Evolutionary conservation across 345 rosid genomes (phyloP).

Genomic region (Sonneratia alba): DNA sequence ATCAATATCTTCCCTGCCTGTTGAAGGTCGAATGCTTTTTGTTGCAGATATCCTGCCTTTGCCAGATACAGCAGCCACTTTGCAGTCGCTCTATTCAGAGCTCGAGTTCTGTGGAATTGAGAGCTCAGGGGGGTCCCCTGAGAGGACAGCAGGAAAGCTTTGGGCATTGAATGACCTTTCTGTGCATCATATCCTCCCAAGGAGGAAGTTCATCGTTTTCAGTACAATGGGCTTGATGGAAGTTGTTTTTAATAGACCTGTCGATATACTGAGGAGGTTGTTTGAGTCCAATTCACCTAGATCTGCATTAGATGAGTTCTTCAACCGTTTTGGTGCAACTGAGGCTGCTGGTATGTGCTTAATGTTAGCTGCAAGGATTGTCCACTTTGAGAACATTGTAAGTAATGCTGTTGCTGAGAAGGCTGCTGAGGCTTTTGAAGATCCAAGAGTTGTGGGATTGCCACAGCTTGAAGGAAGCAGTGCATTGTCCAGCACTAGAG

Average conservation of each 20-base stretch:
- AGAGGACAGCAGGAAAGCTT: slow-evolving; percentile 72
- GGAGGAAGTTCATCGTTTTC: slow-evolving; percentile 75
- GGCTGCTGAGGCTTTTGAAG: slow-evolving; percentile 97
- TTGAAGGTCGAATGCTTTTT: slow-evolving; percentile 97
- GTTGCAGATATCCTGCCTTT: slow-evolving; percentile 83
- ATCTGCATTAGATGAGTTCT: slow-evolving; percentile 79
- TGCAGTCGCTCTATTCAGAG: slow-evolving; percentile 76
- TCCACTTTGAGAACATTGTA: slow-evolving; percentile 65
- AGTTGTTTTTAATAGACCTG: slow-evolving; percentile 89
- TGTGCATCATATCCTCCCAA: slow-evolving; percentile 82
- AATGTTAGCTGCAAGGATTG: slow-evolving; percentile 83
- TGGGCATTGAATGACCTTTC: slow-evolving; percentile 97
- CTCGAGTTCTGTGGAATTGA: slow-evolving; percentile 71
- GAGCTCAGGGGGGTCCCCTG: slow-evolving; percentile 59
- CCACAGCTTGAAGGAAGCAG: slow-evolving; percentile 87
- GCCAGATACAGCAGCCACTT: slow-evolving; percentile 70
- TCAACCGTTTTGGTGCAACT: slow-evolving; percentile 87
- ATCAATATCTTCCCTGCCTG: slow-evolving; percentile 72
- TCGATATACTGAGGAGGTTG: slow-evolving; percentile 83
- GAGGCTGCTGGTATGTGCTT: slow-evolving; percentile 99
- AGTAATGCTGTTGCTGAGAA: slow-evolving; percentile 69
- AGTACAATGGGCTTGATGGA: slow-evolving; percentile 99
- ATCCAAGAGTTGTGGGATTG: slow-evolving; percentile 90
- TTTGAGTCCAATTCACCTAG: slow-evolving; percentile 78
- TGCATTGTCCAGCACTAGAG: slow-evolving; percentile 68